Evolutionary conservation across 176 grass and related monocot species (phyloP), one percentile per base, ranked within the genome.

Genomic region (Urochloa ruziziensis): DNA sequence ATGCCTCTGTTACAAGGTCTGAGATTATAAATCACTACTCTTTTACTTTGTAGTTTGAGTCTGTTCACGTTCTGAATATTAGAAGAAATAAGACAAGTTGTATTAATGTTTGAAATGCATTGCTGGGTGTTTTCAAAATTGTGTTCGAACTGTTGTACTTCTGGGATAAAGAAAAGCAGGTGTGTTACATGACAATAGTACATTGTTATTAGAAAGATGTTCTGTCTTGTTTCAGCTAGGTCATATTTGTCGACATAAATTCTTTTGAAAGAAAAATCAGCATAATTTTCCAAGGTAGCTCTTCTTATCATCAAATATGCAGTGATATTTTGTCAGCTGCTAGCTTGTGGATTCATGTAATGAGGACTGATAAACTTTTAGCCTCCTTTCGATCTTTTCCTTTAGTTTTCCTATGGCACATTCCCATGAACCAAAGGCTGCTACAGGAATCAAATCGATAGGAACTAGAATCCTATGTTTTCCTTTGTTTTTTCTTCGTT

Each of bases 221-320:
- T 81, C 33, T 42, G 13, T 52, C 7, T 70, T 85, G 37, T 85
- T 53, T 35, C 56, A 66, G 64, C 30, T 88, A 30, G 49, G 34
- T 78, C 2, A 28, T 79, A 19, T 66, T 49, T 7, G 37, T 71
- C 10, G 67, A 52, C n/a, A n/a, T n/a, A n/a, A n/a, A n/a, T n/a
- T n/a, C n/a, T n/a, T n/a, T n/a, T n/a, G n/a, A n/a, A n/a, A n/a
- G n/a, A n/a, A n/a, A n/a, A n/a, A n/a, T n/a, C n/a, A n/a, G 52
- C 48, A 40, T 47, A 66, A 56, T 69, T 83, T 0, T 63, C 27
- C 33, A 47, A 64, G 28, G 25, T 65, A 43, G 16, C 29, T 32
- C 52, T 28, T 46, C 47, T 30, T 37, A 32, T 84, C 7, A 65
- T 77, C 9, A 67, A 58, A n/a, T 74, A 25, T 70, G 32, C 33